Conservation (phyloP, 495 filamentous ascomycete genomes). For the Hypoxylon intermedium region DNA sequence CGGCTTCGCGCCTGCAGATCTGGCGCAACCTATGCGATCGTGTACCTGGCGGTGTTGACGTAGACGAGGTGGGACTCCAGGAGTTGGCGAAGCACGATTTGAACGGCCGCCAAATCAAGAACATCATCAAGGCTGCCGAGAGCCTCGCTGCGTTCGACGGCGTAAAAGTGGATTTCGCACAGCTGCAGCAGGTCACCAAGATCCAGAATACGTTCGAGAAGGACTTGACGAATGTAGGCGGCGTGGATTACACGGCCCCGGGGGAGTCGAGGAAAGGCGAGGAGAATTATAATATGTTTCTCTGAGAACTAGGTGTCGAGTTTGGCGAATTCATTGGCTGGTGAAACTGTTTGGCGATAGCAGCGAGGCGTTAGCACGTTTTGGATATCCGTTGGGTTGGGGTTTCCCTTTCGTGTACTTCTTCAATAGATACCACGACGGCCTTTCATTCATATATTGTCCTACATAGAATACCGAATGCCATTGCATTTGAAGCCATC, state of each 20-base stretch:
- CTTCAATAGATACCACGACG: too few species aligned
- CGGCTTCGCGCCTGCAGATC: constrained; percentile 44
- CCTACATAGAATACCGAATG: too few species aligned
- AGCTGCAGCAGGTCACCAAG: constrained; percentile 43
- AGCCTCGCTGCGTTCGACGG: constrained; percentile 45
- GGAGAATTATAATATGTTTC: constrained; percentile 42
- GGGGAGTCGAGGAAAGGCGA: constrained; percentile 38
- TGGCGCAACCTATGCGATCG: constrained; percentile 56
- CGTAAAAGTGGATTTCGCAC: constrained; percentile 37
- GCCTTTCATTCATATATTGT: too few species aligned
- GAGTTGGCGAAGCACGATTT: constrained; percentile 54
- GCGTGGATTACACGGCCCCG: constrained; percentile 46
- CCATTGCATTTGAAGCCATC: too few species aligned
- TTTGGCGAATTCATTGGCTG: too few species aligned
- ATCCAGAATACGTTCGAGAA: constrained; percentile 47
- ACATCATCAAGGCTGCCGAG: constrained; percentile 63
- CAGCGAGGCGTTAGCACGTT: too few species aligned
- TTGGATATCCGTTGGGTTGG: too few species aligned
- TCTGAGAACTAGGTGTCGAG: constrained; percentile 30
- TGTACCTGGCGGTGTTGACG: constrained; percentile 48
- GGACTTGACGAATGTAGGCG: constrained; percentile 40
- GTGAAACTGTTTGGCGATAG: too few species aligned
- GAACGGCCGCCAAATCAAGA: constrained; percentile 71
- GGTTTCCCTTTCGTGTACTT: too few species aligned
- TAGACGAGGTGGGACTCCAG: constrained; percentile 52